Base-by-base conservation (phyloP, 2,329 filamentous ascomycete species). In the Epichloe typhina region DNA sequence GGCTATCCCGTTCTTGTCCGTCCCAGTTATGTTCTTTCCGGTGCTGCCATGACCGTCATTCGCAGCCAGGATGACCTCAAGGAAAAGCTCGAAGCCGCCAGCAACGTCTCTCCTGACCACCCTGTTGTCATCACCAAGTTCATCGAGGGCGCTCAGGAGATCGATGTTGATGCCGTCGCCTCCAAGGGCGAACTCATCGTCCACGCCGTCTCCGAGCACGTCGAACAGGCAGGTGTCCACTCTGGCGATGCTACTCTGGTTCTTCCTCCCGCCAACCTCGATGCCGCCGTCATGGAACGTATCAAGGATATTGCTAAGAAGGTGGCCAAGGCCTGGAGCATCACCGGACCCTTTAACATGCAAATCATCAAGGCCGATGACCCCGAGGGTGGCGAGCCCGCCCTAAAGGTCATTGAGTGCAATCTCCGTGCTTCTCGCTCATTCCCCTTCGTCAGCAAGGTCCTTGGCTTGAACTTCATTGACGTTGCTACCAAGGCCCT, bases 321-420 rank as follows among this genome's bases (percentile, higher is more conserved):
- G 79, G 90, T 98, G 49, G 93, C 93, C 58, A 86, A 93, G 71
- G 93, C 93, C 46, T 96, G 91, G 88, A 89, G 79, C 64, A 97
- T 97, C 68, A 97, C 89, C 19, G 93, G 93, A 50, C 93, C 93
- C 53, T 98, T 97, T 82, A 98, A 98, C 79, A 97, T 98, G 91
- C 93, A 98, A 67, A 95, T 98, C 70, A 97, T 98, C 79, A 95
- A 95, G 74, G 88, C 86, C 37, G 77, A 87, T 12, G 75, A 85
- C 62, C 80, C 84, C 35, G 82, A 87, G 53, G 86, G 86, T 52
- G 84, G 83, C 51, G 79, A 84, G 63, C 80, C 86, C 36, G 75
- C 79, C 31, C 80, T 97, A 57, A 96, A 96, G 77, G 91, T 97
- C 62, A 97, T 97, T 56, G 91, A 97, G 72, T 97, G 91, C 75